Percentiles rank a stretch among this genome's conserved stretches.
phyloP scores from a whole-genome alignment of 2,329 filamentous ascomycete genomes.

The Curvularia lunata region DNA sequence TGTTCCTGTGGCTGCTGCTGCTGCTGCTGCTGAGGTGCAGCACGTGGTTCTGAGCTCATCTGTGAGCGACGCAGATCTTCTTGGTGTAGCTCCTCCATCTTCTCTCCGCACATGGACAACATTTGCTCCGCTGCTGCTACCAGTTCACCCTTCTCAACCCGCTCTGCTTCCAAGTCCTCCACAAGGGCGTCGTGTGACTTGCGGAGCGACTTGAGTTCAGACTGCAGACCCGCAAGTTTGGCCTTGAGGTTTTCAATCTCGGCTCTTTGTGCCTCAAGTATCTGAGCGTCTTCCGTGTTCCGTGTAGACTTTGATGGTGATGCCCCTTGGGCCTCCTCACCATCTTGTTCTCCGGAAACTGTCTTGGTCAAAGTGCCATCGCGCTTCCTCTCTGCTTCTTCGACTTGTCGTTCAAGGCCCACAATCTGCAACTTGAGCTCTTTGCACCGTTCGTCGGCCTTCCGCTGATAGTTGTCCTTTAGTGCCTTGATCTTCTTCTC shows the following conservation, averaged over 20 bases:
- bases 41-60: constrained; percentile 26
- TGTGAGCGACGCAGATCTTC: constrained; percentile 62
- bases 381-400: constrained; percentile 69
- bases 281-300: constrained; percentile 53
- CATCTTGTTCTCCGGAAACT: constrained; percentile 29
- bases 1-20: background rate
- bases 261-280: constrained; percentile 68
- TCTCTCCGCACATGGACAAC: constrained; percentile 68
- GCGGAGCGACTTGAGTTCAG: constrained; percentile 73
- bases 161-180: constrained; percentile 72
- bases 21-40: constrained; percentile 19
- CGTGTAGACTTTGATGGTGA: constrained; percentile 13
- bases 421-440: constrained; percentile 77
- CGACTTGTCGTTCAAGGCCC: constrained; percentile 74
- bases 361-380: constrained; percentile 70
- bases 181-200: constrained; percentile 71
- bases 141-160: constrained; percentile 83
- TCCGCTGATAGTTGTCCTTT: constrained; percentile 79
- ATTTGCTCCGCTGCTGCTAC: constrained; percentile 84
- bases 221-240: constrained; percentile 75
- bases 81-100: constrained; percentile 48
- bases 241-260: constrained; percentile 74
- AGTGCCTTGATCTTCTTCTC: constrained; percentile 93
- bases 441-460: constrained; percentile 86
- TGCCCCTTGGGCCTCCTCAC: constrained; percentile 15